Conservation (phyloP, 2,329 filamentous ascomycete species). For the Fusarium sacchari region DNA sequence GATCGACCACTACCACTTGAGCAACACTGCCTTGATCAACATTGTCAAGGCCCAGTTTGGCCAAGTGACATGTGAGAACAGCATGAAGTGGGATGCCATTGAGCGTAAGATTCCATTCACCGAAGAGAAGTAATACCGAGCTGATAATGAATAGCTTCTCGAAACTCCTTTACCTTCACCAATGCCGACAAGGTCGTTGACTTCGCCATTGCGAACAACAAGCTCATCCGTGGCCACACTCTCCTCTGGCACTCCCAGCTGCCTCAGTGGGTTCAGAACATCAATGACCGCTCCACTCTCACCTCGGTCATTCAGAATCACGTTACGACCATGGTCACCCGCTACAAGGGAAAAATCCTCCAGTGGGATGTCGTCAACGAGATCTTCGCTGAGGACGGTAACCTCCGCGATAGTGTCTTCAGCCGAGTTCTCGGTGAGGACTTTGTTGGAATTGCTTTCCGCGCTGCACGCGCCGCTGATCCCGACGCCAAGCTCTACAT, state of each 20-base stretch:
- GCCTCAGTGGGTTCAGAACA: conserved; percentile 67
- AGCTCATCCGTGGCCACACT: conserved; percentile 72
- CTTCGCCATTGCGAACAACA: conserved; percentile 65
- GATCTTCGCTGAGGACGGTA: conserved; percentile 70
- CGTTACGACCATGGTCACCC: conserved; percentile 64
- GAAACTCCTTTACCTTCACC: conserved; percentile 66
- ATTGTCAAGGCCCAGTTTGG: conserved; percentile 70
- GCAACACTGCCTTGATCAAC: conserved; percentile 54
- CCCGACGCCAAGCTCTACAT: conserved; percentile 77
- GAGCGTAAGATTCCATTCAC: background rate
- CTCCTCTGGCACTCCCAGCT: conserved; percentile 72
- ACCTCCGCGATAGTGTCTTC: conserved; percentile 70
- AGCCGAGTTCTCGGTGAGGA: conserved; percentile 74
- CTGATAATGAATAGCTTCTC: conserved; percentile 51
- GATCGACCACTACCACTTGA: conserved; percentile 64
- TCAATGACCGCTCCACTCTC: conserved; percentile 62
- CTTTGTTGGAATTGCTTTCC: conserved; percentile 76
- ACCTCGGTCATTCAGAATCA: conserved; percentile 68
- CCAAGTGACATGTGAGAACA: conserved; percentile 74
- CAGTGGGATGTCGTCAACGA: conserved; percentile 69
- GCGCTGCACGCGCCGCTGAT: conserved; percentile 73
- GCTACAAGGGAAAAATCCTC: conserved; percentile 72
- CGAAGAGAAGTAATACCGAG: accelerated
- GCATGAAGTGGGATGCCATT: conserved; percentile 73
- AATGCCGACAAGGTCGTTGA: conserved; percentile 69